Percentiles rank a stretch among this genome's conserved stretches.
These are phyloP conservation scores for Lasiosphaeria ovina DNA, from an alignment of 495 filamentous ascomycete genomes.

Conservation along the genomic window DNA sequence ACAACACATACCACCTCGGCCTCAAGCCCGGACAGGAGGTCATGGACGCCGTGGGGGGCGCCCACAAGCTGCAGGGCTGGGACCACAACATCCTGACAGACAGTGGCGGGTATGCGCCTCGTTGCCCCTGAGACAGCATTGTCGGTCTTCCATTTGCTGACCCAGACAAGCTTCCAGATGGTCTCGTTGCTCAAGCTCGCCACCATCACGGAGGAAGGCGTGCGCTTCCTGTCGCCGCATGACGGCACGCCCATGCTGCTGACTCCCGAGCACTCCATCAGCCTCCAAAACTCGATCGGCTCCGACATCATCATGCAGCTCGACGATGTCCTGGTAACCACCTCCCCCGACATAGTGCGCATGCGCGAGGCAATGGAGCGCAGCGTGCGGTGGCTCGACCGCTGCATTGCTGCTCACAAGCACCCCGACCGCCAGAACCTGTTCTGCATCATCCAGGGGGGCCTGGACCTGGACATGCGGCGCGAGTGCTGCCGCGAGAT, in stretches of 20 bases:
- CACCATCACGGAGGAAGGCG: constrained; percentile 91
- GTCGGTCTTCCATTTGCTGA: background rate
- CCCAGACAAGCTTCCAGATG: constrained; percentile 82
- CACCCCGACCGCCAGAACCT: constrained; percentile 82
- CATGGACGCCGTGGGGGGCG: constrained; percentile 82
- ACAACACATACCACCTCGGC: constrained; percentile 97
- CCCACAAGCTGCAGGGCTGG: constrained; percentile 94
- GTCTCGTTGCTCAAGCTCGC: constrained; percentile 93
- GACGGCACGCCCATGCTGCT: constrained; percentile 96
- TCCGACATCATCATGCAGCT: constrained; percentile 99
- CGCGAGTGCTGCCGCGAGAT: constrained; percentile 82
- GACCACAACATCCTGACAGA: constrained; percentile 92
- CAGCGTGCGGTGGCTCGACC: constrained; percentile 97
- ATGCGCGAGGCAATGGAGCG: constrained; percentile 96
- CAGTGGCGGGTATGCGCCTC: constrained; percentile 80
- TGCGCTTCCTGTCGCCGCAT: constrained; percentile 90
- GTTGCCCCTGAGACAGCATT: too few relatives aligned
- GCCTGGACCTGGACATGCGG: constrained; percentile 85
- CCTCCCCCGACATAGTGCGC: constrained; percentile 77
- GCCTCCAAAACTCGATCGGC: constrained; percentile 93
- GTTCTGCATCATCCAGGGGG: constrained; percentile 99
- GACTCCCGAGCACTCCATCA: constrained; percentile 95
- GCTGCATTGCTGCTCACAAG: constrained; percentile 88
- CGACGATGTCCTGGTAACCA: constrained; percentile 95
- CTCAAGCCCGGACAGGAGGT: constrained; percentile 89